Evolutionary conservation across 768 basidiomycete genomes (phyloP).

Genomic region (Suillus subaureus): DNA sequence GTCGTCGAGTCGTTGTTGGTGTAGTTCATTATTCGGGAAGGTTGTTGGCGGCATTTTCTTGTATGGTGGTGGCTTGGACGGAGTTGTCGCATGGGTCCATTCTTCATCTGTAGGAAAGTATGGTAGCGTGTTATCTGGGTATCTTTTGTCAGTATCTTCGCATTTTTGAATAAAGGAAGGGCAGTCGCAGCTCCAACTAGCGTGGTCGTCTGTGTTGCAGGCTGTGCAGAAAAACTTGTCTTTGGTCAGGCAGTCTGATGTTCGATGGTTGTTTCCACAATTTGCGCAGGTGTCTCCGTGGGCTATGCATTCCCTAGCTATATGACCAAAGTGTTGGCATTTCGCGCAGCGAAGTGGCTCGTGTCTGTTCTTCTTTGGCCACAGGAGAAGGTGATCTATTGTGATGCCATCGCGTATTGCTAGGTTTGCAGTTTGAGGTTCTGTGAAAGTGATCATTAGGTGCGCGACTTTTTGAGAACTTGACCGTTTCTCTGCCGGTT

Average conservation of each 20-base stretch:
- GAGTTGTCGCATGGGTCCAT: slow-evolving; percentile 14
- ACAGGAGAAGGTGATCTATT: slow-evolving; percentile 17
- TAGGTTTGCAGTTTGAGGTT: slow-evolving; percentile 24
- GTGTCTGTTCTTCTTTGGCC: slow-evolving; percentile 13
- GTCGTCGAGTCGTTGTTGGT: background rate
- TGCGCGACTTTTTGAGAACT: slow-evolving; percentile 25
- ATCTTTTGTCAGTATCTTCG: background rate
- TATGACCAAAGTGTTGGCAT: slow-evolving; percentile 11
- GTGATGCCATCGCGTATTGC: slow-evolving; percentile 22
- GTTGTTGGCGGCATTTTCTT: background rate
- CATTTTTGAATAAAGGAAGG: slow-evolving; percentile 10
- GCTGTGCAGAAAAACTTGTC: background rate
- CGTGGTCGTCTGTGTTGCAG: background rate
- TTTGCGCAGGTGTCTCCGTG: slow-evolving; percentile 2
- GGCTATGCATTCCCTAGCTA: slow-evolving; percentile 8
- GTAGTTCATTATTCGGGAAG: too few species aligned
- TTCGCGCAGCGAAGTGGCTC: slow-evolving; percentile 7
- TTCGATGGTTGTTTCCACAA: slow-evolving; percentile 6
- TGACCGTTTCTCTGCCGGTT: slow-evolving; percentile 19
- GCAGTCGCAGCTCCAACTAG: slow-evolving; percentile 14
- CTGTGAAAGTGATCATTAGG: slow-evolving; percentile 23
- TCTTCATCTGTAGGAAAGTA: slow-evolving; percentile 18
- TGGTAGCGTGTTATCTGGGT: slow-evolving; percentile 15
- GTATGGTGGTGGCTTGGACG: background rate
- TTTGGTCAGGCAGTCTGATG: background rate